Percentiles rank a stretch among this genome's conserved stretches.
phyloP scores from a whole-genome alignment of 805 yeast species.

The Ogataea thermomethanolica region DNA sequence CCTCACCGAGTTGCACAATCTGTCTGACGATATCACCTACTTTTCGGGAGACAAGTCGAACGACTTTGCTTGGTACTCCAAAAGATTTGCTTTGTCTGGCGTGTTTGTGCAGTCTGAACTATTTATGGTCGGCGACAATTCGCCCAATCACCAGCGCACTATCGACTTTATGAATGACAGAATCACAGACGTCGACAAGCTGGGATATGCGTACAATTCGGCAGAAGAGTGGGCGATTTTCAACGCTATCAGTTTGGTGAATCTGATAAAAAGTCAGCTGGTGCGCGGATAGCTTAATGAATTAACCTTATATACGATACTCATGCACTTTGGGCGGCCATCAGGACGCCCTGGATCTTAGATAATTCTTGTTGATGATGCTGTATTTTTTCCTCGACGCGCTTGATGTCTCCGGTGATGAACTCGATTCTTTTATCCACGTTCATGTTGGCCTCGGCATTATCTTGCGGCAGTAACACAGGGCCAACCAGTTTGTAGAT shows the following conservation, averaged over 20 bases:
- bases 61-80: slow-evolving; percentile 92
- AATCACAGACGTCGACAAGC: slow-evolving; percentile 46
- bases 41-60: slow-evolving; percentile 75
- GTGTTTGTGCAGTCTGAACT: slow-evolving; percentile 74
- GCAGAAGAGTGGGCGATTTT: slow-evolving; percentile 77
- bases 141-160: slow-evolving; percentile 54
- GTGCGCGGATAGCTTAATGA: slow-evolving; percentile 46
- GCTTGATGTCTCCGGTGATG: slow-evolving; percentile 69
- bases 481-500: slow-evolving; percentile 91
- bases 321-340: slow-evolving; percentile 19
- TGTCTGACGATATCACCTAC: slow-evolving; percentile 80
- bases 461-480: slow-evolving; percentile 85
- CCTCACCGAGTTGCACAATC: slow-evolving; percentile 62
- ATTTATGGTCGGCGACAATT: slow-evolving; percentile 73
- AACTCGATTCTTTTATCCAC: slow-evolving; percentile 89
- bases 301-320: slow-evolving; percentile 1
- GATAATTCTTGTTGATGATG: slow-evolving; percentile 54
- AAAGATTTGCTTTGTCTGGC: slow-evolving; percentile 65
- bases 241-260: slow-evolving; percentile 58
- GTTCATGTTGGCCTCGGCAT: slow-evolving; percentile 73
- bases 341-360: slow-evolving; percentile 47
- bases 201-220: slow-evolving; percentile 60
- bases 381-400: slow-evolving; percentile 72
- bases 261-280: slow-evolving; percentile 67
- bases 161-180: slow-evolving; percentile 59